Evolutionary conservation across 352 stramenopile genomes (phyloP).

Genomic region (Peronospora belbahrii): DNA sequence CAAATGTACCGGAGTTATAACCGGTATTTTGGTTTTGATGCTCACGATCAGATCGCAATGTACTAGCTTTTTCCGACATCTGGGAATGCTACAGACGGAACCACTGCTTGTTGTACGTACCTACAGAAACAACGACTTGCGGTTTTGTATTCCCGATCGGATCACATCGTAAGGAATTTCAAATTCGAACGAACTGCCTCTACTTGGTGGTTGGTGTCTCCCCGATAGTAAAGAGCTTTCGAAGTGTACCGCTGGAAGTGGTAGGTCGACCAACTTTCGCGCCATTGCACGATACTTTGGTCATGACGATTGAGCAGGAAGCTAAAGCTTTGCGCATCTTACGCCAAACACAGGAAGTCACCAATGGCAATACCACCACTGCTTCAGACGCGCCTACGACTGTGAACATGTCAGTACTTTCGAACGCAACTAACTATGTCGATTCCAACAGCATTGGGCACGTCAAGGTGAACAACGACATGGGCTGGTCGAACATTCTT

Average conservation of each 20-base stretch:
- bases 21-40: too few species aligned
- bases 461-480: conserved; percentile 24
- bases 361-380: conserved; percentile 1
- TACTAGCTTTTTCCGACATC: too few species aligned
- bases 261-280: not conserved
- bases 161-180: conserved; percentile 14
- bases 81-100: conserved; percentile 15
- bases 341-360: conserved; percentile 8
- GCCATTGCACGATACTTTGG: not conserved
- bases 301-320: conserved; percentile 2
- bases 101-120: conserved; percentile 7
- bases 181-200: too few species aligned
- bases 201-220: too few species aligned
- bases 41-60: not conserved
- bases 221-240: conserved; percentile 10
- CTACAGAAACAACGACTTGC: not conserved
- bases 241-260: not conserved
- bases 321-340: not conserved
- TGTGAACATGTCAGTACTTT: conserved; percentile 28
- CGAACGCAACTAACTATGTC: conserved; percentile 22
- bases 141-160: conserved; percentile 19
- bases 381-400: conserved; percentile 6
- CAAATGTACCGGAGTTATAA: too few species aligned
- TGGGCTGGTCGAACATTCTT: conserved; percentile 33
- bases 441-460: conserved; percentile 24